phyloP scores from a whole-genome alignment of 2,329 filamentous ascomycete genomes.

The Talaromyces rugulosus region DNA sequence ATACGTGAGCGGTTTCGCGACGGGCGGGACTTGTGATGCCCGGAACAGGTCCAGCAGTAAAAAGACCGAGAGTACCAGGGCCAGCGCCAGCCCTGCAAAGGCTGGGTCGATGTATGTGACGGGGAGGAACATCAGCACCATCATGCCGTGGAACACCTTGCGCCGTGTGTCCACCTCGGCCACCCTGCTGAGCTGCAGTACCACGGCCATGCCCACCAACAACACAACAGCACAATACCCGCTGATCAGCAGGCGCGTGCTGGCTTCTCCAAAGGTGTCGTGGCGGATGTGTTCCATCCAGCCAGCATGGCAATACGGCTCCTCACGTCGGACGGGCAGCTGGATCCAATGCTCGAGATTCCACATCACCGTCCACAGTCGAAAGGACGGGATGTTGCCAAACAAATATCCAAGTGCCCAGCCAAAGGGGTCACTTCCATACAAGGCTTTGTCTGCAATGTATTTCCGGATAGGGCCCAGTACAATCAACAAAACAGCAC shows the following conservation, averaged over 20 bases:
- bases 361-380: conserved; percentile 65
- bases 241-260: conserved; percentile 71
- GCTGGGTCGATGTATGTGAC: conserved; percentile 81
- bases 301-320: conserved; percentile 46
- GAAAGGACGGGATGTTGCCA: conserved; percentile 68
- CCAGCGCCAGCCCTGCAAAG: conserved; percentile 75
- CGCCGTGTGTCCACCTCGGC: conserved; percentile 93
- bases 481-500: conserved; percentile 61
- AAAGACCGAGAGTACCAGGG: conserved; percentile 76
- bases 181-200: conserved; percentile 68
- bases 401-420: conserved; percentile 91
- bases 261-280: conserved; percentile 66
- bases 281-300: conserved; percentile 65
- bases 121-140: conserved; percentile 92
- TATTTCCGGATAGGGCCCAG: conserved; percentile 68
- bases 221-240: conserved; percentile 72
- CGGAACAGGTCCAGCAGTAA: conserved; percentile 83
- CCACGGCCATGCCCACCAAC: conserved; percentile 64
- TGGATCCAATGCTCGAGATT: conserved; percentile 72
- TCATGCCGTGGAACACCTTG: conserved; percentile 98
- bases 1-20: conserved; percentile 76
- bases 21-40: conserved; percentile 83
- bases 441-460: conserved; percentile 63
- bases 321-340: conserved; percentile 50
- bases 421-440: conserved; percentile 74